Conservation (phyloP, 345 rosid species). For the Anacardium occidentale region DNA sequence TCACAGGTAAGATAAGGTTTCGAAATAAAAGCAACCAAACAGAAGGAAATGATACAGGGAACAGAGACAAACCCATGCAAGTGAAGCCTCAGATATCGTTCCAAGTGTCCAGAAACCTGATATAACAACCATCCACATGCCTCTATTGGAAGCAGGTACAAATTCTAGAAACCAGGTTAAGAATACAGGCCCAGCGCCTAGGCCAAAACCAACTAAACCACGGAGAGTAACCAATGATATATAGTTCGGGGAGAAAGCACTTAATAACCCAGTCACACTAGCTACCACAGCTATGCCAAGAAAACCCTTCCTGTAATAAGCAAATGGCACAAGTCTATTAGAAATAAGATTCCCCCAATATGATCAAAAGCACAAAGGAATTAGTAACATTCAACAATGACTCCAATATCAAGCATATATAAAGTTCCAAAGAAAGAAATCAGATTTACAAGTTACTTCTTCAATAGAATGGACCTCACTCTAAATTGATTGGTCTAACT, state of each 20-base stretch:
- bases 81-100: constrained; percentile 51
- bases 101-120: constrained; percentile 60
- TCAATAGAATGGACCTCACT: background rate
- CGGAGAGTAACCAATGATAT: constrained; percentile 38
- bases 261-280: constrained; percentile 50
- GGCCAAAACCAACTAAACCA: constrained; percentile 57
- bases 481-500: background rate
- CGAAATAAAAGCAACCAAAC: background rate
- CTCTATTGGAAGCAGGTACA: constrained; percentile 58
- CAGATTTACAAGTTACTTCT: background rate
- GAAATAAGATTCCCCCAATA: background rate
- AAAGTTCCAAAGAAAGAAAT: background rate
- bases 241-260: constrained; percentile 57
- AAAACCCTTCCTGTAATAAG: constrained; percentile 51
- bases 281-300: constrained; percentile 46
- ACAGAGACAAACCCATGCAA: constrained; percentile 52
- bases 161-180: constrained; percentile 64
- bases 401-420: background rate
- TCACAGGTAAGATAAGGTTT: background rate
- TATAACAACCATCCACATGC: constrained; percentile 56
- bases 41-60: background rate
- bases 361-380: background rate
- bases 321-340: constrained; percentile 2
- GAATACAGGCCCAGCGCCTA: constrained; percentile 62
- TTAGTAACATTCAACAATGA: background rate